Evolutionary conservation across 2,329 filamentous ascomycete genomes (phyloP).

Genomic region (Dactylellina sp.): DNA sequence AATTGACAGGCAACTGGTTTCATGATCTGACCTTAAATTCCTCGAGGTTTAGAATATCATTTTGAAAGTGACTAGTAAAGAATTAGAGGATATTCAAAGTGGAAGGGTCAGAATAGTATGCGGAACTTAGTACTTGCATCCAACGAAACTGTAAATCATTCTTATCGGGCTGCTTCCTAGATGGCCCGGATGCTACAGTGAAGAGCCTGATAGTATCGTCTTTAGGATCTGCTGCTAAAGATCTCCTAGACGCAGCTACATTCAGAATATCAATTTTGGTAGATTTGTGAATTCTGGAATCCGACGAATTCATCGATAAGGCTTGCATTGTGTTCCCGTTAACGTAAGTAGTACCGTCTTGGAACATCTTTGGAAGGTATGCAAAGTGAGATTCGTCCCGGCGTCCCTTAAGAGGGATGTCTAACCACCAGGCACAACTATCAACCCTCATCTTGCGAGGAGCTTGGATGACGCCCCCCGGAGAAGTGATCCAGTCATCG

Average conservation of each 20-base stretch:
- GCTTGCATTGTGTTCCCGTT: conserved; percentile 16
- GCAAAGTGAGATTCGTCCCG: not conserved
- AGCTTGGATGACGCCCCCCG: not conserved
- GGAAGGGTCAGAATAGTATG: too few species aligned
- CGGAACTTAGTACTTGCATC: conserved; percentile 28
- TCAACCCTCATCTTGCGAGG: conserved; percentile 8
- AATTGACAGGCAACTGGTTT: not conserved
- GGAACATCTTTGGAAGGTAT: conserved; percentile 25
- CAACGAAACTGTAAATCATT: conserved; percentile 31
- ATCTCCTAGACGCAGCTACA: conserved; percentile 22
- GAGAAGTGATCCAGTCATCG: conserved; percentile 18
- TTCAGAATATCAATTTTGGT: conserved; percentile 10
- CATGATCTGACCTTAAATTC: conserved; percentile 26
- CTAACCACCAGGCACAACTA: conserved; percentile 25
- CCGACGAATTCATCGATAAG: not conserved
- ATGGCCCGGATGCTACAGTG: not conserved
- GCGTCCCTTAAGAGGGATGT: conserved; percentile 24
- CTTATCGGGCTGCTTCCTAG: conserved; percentile 9
- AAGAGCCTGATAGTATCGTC: conserved; percentile 25
- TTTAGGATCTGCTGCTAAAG: conserved; percentile 9
- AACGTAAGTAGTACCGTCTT: not conserved
- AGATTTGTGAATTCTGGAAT: conserved; percentile 29
- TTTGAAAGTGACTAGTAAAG: conserved; percentile 34
- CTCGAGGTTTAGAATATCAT: conserved; percentile 25
- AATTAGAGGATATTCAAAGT: too few species aligned